These are phyloP conservation scores for Amphibolis antarctica DNA, from an alignment of 106 monocot species.

Conservation along the genomic window DNA sequence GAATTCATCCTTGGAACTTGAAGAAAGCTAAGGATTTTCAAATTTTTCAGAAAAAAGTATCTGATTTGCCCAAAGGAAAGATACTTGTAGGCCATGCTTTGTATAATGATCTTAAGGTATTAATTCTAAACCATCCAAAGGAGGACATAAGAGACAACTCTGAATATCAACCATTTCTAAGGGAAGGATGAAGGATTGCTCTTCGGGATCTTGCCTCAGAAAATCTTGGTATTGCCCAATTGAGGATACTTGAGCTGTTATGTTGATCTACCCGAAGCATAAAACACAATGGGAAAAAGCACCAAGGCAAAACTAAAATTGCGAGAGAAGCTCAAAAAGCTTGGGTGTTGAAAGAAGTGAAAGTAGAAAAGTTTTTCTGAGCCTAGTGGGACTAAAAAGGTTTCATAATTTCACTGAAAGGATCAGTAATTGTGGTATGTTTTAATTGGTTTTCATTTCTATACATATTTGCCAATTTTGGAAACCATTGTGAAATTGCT, in stretches of 20 bases:
- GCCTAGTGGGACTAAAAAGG: background rate
- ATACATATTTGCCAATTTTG: no score
- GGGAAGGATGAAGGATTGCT: constrained; percentile 43
- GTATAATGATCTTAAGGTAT: constrained; percentile 94
- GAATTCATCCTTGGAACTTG: constrained; percentile 67
- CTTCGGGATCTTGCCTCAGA: constrained; percentile 69
- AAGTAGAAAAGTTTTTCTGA: background rate
- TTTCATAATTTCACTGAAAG: no score
- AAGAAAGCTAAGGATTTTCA: constrained; percentile 65
- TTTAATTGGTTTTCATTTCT: no score
- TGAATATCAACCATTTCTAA: constrained; percentile 41
- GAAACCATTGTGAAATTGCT: no score
- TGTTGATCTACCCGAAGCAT: constrained; percentile 60
- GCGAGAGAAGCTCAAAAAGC: constrained; percentile 24
- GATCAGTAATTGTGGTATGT: no score
- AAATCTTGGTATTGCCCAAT: constrained; percentile 44
- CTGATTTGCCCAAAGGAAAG: constrained; percentile 63
- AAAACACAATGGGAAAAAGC: constrained; percentile 53
- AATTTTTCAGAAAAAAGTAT: constrained; percentile 67
- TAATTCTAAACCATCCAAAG: constrained; percentile 69
- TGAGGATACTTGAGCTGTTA: constrained; percentile 50
- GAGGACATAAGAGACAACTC: constrained; percentile 74
- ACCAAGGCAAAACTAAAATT: constrained; percentile 14
- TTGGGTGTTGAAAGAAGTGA: background rate
- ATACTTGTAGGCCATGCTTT: constrained; percentile 90